phyloP scores from a whole-genome alignment of 2,329 filamentous ascomycete species.

The Periconia macrospinosa region DNA sequence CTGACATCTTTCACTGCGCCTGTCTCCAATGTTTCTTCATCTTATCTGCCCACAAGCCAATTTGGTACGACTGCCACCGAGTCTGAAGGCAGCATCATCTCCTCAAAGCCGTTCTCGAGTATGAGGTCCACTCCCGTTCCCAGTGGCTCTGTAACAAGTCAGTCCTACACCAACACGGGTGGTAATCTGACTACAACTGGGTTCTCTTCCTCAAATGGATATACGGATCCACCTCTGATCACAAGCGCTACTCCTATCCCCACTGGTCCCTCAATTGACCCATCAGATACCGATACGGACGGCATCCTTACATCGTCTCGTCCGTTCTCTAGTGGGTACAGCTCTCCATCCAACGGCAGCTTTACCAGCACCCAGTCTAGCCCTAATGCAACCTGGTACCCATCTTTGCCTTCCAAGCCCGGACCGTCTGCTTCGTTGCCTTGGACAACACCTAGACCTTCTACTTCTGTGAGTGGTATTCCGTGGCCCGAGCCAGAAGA shows the following conservation, averaged over 20 bases:
- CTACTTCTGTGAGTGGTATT: neutral
- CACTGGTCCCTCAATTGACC: neutral
- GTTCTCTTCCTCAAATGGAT: neutral
- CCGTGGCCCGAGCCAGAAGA: neutral
- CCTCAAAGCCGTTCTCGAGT: neutral
- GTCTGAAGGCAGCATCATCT: neutral
- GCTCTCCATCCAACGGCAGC: neutral
- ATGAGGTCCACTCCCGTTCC: neutral
- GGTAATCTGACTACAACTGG: neutral
- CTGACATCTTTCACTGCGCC: neutral
- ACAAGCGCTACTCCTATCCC: neutral
- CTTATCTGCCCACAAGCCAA: neutral
- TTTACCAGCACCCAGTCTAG: neutral
- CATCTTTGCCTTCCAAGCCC: too few species aligned
- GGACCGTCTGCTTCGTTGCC: too few species aligned
- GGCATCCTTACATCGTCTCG: neutral
- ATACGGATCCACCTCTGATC: neutral
- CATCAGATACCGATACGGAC: neutral
- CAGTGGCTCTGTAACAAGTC: neutral
- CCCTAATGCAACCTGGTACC: neutral
- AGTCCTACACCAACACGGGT: neutral
- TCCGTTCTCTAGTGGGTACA: neutral
- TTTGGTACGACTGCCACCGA: neutral
- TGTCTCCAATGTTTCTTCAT: neutral
- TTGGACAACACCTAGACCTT: neutral